Conservation (phyloP, 768 basidiomycete genomes). For the Tylopilus intermedius region DNA sequence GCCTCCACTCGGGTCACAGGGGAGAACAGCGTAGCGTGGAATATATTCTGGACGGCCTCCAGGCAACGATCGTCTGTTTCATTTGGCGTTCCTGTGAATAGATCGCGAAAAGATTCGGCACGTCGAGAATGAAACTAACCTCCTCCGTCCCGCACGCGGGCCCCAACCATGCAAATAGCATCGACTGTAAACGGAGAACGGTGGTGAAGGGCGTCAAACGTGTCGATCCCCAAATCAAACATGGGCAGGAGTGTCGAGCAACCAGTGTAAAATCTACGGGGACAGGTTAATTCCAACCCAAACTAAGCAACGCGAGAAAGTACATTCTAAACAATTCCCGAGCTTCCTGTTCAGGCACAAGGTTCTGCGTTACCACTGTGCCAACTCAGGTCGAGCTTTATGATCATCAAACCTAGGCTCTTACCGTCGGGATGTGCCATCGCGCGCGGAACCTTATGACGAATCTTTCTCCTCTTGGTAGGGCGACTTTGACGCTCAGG, state of each 20-base stretch:
- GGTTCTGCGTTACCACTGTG: slow-evolving; percentile 77
- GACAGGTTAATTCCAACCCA: slow-evolving; percentile 11
- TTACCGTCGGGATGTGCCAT: slow-evolving; percentile 77
- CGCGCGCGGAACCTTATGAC: slow-evolving; percentile 53
- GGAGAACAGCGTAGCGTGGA: slow-evolving; percentile 80
- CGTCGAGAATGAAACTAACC: slow-evolving; percentile 40
- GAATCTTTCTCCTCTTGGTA: slow-evolving; percentile 65
- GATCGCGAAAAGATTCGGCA: slow-evolving; percentile 6
- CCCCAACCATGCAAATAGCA: slow-evolving; percentile 90
- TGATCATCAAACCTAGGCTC: background rate
- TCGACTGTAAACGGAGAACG: slow-evolving; percentile 93
- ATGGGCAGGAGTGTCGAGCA: slow-evolving; percentile 89
- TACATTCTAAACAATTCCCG: slow-evolving; percentile 84
- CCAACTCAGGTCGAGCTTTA: slow-evolving; percentile 1
- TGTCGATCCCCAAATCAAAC: slow-evolving; percentile 79
- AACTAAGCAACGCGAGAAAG: background rate
- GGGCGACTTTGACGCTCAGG: slow-evolving; percentile 68
- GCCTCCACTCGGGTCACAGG: slow-evolving; percentile 83
- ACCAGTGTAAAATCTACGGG: slow-evolving; percentile 78
- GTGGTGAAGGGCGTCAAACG: slow-evolving; percentile 78
- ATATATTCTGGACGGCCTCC: slow-evolving; percentile 82
- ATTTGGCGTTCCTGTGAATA: slow-evolving; percentile 57
- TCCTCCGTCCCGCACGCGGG: slow-evolving; percentile 86
- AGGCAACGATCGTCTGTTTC: slow-evolving; percentile 68
- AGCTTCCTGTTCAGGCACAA: slow-evolving; percentile 79